Conservation (phyloP, 108 stramenopile species). For the Skeletonema potamos region DNA sequence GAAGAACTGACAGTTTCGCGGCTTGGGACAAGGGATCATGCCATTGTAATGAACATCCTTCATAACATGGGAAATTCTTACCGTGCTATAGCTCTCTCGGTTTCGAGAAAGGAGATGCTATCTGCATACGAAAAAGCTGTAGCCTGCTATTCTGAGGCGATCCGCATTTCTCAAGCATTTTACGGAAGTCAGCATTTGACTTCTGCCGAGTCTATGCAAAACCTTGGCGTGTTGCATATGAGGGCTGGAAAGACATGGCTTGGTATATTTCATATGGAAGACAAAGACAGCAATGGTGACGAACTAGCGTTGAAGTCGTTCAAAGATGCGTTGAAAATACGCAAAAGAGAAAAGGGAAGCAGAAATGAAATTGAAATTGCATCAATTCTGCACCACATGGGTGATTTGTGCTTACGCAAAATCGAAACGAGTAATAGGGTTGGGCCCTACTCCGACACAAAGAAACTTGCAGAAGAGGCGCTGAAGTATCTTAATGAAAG, state of each 20-base stretch:
- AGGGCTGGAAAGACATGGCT: slow-evolving; percentile 17
- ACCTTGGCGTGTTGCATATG: slow-evolving; percentile 33
- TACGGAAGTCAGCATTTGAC: slow-evolving; percentile 31
- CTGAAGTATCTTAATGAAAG: background rate
- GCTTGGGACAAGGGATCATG: slow-evolving; percentile 44
- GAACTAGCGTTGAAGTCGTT: slow-evolving; percentile 31
- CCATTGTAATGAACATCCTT: slow-evolving; percentile 41
- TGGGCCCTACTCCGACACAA: background rate
- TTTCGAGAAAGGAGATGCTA: slow-evolving; percentile 6
- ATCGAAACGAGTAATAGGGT: slow-evolving; percentile 14
- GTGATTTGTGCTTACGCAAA: slow-evolving; percentile 22
- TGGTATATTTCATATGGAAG: slow-evolving; percentile 23
- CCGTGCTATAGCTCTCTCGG: slow-evolving; percentile 19
- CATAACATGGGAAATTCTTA: slow-evolving; percentile 43
- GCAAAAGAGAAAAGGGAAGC: slow-evolving; percentile 29
- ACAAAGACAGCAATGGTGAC: slow-evolving; percentile 11
- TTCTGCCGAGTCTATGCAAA: slow-evolving; percentile 38
- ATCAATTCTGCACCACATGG: slow-evolving; percentile 28
- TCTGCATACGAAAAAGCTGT: slow-evolving; percentile 34
- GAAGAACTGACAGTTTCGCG: slow-evolving; percentile 30
- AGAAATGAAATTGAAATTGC: slow-evolving; percentile 24
- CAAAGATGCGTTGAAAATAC: slow-evolving; percentile 26
- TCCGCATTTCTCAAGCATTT: slow-evolving; percentile 33
- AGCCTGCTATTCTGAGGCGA: slow-evolving; percentile 41
- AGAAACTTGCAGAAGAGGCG: slow-evolving; percentile 2